Evolutionary conservation across 129 eudicot species (phyloP).

Genomic region (Lactuca sativa): DNA sequence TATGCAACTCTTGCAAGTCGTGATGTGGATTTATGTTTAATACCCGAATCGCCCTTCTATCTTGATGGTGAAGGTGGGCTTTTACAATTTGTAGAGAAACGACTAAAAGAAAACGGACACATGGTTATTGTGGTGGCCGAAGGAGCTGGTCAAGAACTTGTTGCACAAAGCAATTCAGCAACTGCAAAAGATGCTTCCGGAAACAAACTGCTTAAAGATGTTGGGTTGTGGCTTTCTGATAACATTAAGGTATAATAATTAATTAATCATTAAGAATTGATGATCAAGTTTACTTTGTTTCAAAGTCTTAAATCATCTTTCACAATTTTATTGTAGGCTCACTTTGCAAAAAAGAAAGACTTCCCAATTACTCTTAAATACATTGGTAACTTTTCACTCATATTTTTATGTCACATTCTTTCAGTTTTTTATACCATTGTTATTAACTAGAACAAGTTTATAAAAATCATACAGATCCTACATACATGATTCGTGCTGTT

Average conservation of each 20-base stretch:
- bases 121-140: constrained; percentile 97
- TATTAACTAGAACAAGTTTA: constrained; percentile 25
- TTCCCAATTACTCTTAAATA: constrained; percentile 66
- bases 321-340: constrained; percentile 43
- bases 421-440: not conserved
- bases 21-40: constrained; percentile 91
- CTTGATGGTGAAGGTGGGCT: constrained; percentile 90
- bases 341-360: constrained; percentile 41
- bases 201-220: constrained; percentile 77
- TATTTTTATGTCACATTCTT: not conserved
- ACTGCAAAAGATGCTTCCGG: constrained; percentile 83
- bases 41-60: constrained; percentile 91
- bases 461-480: constrained; percentile 62
- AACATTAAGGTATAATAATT: constrained; percentile 52
- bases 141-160: constrained; percentile 92
- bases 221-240: constrained; percentile 89
- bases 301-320: constrained; percentile 1
- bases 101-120: constrained; percentile 88
- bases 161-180: constrained; percentile 41
- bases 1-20: constrained; percentile 94
- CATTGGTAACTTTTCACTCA: constrained; percentile 38
- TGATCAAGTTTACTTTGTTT: constrained; percentile 38
- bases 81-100: constrained; percentile 60
- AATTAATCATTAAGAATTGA: constrained; percentile 20
- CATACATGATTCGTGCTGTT: constrained; percentile 92